These are phyloP conservation scores for Cucumis melo DNA, from an alignment of 306 rosid species.

Conservation along the genomic window DNA sequence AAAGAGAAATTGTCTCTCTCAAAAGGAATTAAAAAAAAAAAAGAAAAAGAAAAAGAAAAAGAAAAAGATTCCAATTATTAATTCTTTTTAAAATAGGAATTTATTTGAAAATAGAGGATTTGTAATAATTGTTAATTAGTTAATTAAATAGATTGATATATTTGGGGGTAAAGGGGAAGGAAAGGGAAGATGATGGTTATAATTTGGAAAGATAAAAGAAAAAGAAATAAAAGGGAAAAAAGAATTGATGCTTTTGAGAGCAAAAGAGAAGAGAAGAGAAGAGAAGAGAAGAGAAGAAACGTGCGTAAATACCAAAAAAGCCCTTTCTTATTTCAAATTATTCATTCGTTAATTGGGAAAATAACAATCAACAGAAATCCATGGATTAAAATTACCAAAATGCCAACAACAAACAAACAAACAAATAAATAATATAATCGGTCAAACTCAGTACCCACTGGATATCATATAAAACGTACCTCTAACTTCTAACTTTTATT, in stretches of 20 bases:
- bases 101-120: too few relatives aligned
- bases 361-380: background rate
- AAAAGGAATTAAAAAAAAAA: too few relatives aligned
- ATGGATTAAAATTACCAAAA: background rate
- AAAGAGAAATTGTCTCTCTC: too few relatives aligned
- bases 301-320: background rate
- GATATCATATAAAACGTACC: constrained; percentile 1
- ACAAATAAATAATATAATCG: background rate
- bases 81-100: too few relatives aligned
- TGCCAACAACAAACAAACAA: background rate
- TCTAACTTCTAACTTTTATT: background rate
- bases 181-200: background rate
- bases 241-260: background rate
- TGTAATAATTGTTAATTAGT: too few relatives aligned
- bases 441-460: background rate
- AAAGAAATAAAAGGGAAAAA: background rate
- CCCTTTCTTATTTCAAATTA: background rate
- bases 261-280: too few relatives aligned
- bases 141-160: background rate
- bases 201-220: background rate
- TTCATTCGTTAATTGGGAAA: background rate
- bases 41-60: too few relatives aligned
- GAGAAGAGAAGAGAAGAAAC: background rate
- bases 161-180: background rate
- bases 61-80: too few relatives aligned